phyloP scores from a whole-genome alignment of 441 rosid species.

The Croton setiger region DNA sequence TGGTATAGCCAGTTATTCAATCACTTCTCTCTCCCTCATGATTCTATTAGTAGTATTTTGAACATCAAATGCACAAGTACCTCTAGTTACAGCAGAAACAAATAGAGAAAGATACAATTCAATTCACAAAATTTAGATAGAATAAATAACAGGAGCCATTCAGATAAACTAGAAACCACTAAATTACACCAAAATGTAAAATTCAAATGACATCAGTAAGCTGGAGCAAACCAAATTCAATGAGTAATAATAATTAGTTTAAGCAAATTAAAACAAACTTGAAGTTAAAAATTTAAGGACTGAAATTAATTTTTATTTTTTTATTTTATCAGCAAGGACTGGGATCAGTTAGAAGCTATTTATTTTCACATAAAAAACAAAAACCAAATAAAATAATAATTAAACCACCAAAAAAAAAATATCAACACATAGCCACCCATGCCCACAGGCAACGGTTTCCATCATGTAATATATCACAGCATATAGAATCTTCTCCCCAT shows the following conservation, averaged over 20 bases:
- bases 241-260: too few relatives aligned
- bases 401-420: background rate
- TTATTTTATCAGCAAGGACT: background rate
- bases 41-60: background rate
- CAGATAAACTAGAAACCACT: too few relatives aligned
- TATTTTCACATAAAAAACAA: too few relatives aligned
- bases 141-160: too few relatives aligned
- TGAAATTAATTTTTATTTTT: too few relatives aligned
- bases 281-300: too few relatives aligned
- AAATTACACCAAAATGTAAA: background rate
- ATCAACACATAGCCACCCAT: background rate
- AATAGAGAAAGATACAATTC: too few relatives aligned
- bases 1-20: background rate
- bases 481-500: background rate
- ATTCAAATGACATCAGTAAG: background rate
- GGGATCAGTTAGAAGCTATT: too few relatives aligned
- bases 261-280: too few relatives aligned
- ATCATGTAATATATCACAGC: background rate
- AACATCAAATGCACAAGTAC: background rate
- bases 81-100: background rate
- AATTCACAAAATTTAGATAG: background rate
- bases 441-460: background rate
- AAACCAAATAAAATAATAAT: too few relatives aligned
- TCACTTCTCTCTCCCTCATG: constrained; percentile 7
- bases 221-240: too few relatives aligned